Evolutionary conservation across 2,329 filamentous ascomycete genomes (phyloP).

Genomic region (Trichoderma arundinaceum): DNA sequence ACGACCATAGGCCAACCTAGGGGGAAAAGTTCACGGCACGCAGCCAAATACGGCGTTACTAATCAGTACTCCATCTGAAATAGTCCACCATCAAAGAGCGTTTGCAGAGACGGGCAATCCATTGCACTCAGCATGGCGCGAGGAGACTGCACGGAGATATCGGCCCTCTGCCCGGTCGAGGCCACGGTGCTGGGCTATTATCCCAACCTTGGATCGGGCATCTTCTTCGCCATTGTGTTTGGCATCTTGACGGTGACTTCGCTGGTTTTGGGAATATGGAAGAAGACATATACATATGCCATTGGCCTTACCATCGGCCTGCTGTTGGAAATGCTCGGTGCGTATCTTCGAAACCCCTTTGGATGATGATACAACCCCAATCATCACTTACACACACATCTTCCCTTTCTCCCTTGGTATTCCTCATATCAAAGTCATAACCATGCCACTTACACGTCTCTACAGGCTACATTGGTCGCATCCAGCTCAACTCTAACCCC

Average conservation of each 20-base stretch:
- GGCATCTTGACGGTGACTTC: conserved; percentile 51
- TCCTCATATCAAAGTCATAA: not conserved
- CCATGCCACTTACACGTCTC: conserved; percentile 8
- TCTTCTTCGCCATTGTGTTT: conserved; percentile 59
- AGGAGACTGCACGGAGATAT: conserved; percentile 44
- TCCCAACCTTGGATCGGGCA: conserved; percentile 61
- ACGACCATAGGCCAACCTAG: conserved; percentile 2
- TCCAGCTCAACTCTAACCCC: conserved; percentile 58
- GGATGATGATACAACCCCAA: not conserved
- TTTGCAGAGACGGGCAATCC: not conserved
- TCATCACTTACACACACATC: too few species aligned
- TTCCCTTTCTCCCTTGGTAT: not conserved
- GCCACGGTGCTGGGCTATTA: conserved; percentile 62
- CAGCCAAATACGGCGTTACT: not conserved
- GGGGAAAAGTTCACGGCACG: not conserved
- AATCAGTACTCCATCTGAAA: not conserved
- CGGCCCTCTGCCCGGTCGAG: conserved; percentile 54
- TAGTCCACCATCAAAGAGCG: too few species aligned
- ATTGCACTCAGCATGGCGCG: conserved; percentile 10
- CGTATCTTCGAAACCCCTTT: conserved; percentile 30
- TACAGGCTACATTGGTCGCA: conserved; percentile 59
- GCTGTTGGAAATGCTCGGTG: conserved; percentile 58
- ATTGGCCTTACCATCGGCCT: conserved; percentile 56
- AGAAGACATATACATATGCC: conserved; percentile 62
- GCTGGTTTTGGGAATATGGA: conserved; percentile 52